Conservation (phyloP, 2,329 filamentous ascomycete species). For the Penicillium sp. region DNA sequence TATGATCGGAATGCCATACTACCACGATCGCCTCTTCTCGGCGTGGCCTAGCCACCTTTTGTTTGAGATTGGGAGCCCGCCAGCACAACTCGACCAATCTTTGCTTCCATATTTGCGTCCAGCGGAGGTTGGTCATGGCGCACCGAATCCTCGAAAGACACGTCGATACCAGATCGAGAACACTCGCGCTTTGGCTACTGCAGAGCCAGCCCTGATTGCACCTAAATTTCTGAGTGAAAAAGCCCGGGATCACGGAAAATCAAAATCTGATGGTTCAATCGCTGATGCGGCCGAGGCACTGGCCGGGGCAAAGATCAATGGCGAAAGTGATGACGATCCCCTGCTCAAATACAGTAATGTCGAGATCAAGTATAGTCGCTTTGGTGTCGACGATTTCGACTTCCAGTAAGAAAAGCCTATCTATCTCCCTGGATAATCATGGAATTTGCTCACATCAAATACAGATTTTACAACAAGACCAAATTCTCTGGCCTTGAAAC, state of each 20-base stretch:
- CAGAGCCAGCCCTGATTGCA: conserved; percentile 63
- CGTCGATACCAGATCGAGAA: conserved; percentile 82
- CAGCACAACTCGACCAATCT: conserved; percentile 70
- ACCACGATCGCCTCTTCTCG: conserved; percentile 82
- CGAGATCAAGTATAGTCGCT: conserved; percentile 98
- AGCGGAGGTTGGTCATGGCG: conserved; percentile 75
- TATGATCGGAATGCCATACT: conserved; percentile 87
- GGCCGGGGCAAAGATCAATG: conserved; percentile 68
- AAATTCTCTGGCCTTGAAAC: conserved; percentile 89
- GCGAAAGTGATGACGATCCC: conserved; percentile 74
- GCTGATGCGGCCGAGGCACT: conserved; percentile 65
- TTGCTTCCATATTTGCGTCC: conserved; percentile 68
- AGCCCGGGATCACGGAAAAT: conserved; percentile 62
- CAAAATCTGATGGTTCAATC: conserved; percentile 38
- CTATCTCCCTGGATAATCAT: conserved; percentile 39
- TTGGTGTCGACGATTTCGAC: conserved; percentile 98
- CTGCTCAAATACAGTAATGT: conserved; percentile 89
- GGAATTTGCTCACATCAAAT: conserved; percentile 48
- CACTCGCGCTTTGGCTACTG: conserved; percentile 64
- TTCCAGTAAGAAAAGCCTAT: conserved; percentile 72
- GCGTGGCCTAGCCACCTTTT: conserved; percentile 84
- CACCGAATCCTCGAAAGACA: conserved; percentile 70
- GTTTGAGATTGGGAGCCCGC: conserved; percentile 82
- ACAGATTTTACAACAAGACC: conserved; percentile 91
- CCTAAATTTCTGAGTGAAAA: conserved; percentile 97